These are phyloP conservation scores for Earliella scabrosa DNA, from an alignment of 1,284 basidiomycete species.

Conservation along the genomic window DNA sequence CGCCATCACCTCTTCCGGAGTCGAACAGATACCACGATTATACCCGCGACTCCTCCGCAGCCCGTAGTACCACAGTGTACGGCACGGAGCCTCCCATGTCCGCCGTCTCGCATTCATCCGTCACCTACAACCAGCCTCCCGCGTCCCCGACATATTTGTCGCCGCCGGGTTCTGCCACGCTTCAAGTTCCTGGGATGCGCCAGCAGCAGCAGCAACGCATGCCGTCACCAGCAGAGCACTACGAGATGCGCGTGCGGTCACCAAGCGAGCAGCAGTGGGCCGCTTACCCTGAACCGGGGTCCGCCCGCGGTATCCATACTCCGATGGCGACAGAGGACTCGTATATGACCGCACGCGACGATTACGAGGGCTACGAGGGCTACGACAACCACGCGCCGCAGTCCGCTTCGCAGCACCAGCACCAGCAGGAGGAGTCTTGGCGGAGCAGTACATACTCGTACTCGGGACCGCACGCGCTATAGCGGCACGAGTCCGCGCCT, in stretches of 20 bases:
- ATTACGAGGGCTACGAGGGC: conserved; percentile 10
- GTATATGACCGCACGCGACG: conserved; percentile 23
- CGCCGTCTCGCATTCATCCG: conserved; percentile 29
- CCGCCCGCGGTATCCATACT: conserved; percentile 11
- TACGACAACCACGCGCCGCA: not conserved
- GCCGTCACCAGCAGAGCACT: conserved; percentile 33
- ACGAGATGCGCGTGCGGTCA: conserved; percentile 58
- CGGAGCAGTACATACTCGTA: conserved; percentile 27
- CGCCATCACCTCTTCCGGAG: conserved; percentile 59
- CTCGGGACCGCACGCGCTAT: conserved; percentile 25
- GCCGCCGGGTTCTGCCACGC: conserved; percentile 16
- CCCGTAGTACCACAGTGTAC: conserved; percentile 28
- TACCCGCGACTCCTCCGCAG: conserved; percentile 48
- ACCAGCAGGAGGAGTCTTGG: conserved; percentile 25
- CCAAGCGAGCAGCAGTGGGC: conserved; percentile 31
- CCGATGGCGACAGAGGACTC: conserved; percentile 22
- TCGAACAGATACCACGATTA: conserved; percentile 38
- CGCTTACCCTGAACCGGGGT: conserved; percentile 2
- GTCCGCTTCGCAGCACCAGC: not conserved
- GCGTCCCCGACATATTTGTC: conserved; percentile 17
- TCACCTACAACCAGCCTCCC: conserved; percentile 20
- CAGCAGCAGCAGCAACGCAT: conserved; percentile 13
- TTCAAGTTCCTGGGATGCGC: conserved; percentile 20
- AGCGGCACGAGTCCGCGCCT: not conserved
- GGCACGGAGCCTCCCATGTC: conserved; percentile 34